Percentiles rank a stretch among this genome's conserved stretches.
These are phyloP conservation scores for Colletotrichum chlorophyti DNA, from an alignment of 2,329 filamentous ascomycete genomes.

Conservation along the genomic window DNA sequence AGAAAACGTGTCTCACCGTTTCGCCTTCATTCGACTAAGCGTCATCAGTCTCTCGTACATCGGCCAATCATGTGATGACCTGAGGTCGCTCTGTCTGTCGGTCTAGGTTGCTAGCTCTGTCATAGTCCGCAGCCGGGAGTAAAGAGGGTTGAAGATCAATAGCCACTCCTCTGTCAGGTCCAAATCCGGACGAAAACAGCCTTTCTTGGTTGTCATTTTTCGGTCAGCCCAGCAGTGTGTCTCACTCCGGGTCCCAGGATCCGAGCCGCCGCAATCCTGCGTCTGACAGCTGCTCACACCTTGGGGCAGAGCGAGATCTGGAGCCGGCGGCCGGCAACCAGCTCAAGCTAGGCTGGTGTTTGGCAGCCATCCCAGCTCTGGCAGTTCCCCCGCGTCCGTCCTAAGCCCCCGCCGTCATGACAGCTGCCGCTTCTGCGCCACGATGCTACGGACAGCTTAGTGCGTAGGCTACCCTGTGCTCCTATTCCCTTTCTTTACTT, in stretches of 20 bases:
- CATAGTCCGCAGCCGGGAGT: constrained; percentile 2
- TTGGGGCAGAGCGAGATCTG: constrained; percentile 17
- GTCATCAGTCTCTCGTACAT: background rate
- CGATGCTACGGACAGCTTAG: background rate
- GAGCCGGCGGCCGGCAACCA: background rate
- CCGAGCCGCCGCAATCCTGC: background rate
- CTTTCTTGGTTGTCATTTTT: constrained; percentile 8
- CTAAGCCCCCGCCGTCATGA: constrained; percentile 24
- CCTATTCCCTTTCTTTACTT: background rate
- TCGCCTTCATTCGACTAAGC: constrained; percentile 10
- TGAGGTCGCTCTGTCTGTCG: background rate
- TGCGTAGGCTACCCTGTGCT: background rate
- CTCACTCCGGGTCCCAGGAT: constrained; percentile 1
- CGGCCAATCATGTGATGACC: background rate
- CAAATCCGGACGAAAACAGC: constrained; percentile 17
- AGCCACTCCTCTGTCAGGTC: background rate
- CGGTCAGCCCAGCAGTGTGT: constrained; percentile 3
- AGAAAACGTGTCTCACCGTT: constrained; percentile 4
- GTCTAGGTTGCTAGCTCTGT: background rate
- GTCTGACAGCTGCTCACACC: background rate
- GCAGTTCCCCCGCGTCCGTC: background rate
- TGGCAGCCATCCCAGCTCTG: constrained; percentile 7
- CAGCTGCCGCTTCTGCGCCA: constrained; percentile 3
- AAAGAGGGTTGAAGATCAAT: background rate
- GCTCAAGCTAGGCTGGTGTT: background rate